Percentiles rank a stretch among this genome's conserved stretches.
phyloP scores from a whole-genome alignment of 129 eudicot species.

The Gnaphalium uliginosum region DNA sequence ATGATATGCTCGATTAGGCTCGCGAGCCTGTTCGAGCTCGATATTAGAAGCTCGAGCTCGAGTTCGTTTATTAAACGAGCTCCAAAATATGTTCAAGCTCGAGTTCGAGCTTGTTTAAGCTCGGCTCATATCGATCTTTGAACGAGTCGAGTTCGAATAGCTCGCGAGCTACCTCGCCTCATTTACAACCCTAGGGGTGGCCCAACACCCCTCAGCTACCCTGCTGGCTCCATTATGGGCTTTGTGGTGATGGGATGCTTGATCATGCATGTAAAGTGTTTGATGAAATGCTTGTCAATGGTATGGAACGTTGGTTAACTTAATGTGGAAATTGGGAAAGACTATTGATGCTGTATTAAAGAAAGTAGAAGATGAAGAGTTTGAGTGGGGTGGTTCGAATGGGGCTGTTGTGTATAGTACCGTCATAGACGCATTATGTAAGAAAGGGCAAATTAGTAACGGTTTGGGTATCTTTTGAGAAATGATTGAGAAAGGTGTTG shows the following conservation, averaged over 20 bases:
- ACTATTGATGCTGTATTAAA: constrained; percentile 25
- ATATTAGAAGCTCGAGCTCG: too few species aligned
- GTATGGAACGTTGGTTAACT: constrained; percentile 29
- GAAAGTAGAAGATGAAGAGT: constrained; percentile 10
- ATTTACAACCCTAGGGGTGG: too few species aligned
- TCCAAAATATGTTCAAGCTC: too few species aligned
- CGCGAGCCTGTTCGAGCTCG: too few species aligned
- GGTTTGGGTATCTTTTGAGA: constrained; percentile 18
- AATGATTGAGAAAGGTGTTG: constrained; percentile 33
- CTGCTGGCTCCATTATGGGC: too few species aligned
- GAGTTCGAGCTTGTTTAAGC: too few species aligned
- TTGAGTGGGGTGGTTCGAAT: not conserved
- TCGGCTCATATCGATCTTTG: too few species aligned
- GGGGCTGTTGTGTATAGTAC: constrained; percentile 17
- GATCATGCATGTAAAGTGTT: constrained; percentile 29
- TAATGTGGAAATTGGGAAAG: constrained; percentile 33
- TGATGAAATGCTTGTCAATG: constrained; percentile 24
- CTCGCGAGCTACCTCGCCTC: too few species aligned
- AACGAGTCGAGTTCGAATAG: too few species aligned
- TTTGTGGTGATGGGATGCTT: constrained; percentile 20
- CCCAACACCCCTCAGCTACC: too few species aligned
- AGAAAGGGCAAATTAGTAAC: not conserved
- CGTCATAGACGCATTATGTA: constrained; percentile 27
- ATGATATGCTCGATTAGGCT: too few species aligned
- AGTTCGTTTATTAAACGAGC: too few species aligned